A percentile compares a stretch with the other conserved stretches of the same genome.
These are phyloP conservation scores for Miscanthus lutarioriparius DNA, from an alignment of 176 grass and related monocot genomes.

Conservation along the genomic window DNA sequence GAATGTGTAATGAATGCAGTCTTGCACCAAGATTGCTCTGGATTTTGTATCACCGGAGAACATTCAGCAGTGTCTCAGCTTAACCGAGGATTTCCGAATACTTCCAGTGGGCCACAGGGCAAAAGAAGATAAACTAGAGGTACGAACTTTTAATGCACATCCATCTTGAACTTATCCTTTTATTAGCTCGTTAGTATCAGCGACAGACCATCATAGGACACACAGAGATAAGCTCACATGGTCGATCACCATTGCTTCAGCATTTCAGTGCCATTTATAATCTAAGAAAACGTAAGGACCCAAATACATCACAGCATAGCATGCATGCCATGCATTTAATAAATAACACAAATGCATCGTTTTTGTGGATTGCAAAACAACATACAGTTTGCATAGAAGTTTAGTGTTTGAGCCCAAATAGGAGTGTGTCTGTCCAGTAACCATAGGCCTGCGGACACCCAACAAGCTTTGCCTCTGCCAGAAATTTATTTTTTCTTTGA, in stretches of 20 bases:
- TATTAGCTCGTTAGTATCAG: background rate
- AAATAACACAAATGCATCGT: background rate
- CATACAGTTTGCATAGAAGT: background rate
- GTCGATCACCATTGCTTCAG: background rate
- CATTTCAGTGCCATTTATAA: background rate
- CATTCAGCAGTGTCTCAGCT: constrained; percentile 53
- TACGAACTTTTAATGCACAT: constrained; percentile 21
- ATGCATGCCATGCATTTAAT: background rate
- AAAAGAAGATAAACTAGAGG: constrained; percentile 89
- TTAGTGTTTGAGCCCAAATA: background rate
- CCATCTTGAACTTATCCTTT: background rate
- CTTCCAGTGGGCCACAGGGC: constrained; percentile 70
- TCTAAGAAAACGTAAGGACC: background rate
- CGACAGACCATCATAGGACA: background rate
- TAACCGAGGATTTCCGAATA: constrained; percentile 66
- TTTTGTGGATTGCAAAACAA: background rate
- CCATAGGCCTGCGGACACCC: background rate
- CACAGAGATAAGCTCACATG: background rate
- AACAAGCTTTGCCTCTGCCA: background rate
- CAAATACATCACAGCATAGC: background rate
- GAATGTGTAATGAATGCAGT: constrained; percentile 37
- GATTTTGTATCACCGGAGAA: constrained; percentile 93
- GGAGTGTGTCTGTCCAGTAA: background rate
- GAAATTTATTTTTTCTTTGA: background rate
- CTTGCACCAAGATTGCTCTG: constrained; percentile 74